phyloP scores from a whole-genome alignment of 2,329 filamentous ascomycete genomes.

The Diplodia scrobiculata region DNA sequence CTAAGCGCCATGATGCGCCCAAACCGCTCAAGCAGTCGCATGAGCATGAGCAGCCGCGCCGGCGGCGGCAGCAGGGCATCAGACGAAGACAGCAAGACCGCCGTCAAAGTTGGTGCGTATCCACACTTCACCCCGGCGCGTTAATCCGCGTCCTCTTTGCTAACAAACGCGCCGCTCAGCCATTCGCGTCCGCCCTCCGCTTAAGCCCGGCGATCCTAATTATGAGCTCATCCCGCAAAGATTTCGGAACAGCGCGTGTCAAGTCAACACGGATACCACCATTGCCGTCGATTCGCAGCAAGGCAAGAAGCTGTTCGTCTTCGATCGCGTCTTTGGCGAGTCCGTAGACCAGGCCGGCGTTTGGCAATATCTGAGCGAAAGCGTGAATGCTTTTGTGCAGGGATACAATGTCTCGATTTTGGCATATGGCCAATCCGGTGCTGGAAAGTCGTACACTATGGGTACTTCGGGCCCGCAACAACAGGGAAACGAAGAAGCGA shows the following conservation, averaged over 20 bases:
- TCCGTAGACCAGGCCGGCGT: constrained; percentile 83
- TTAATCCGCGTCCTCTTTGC: constrained; percentile 29
- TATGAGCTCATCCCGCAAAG: constrained; percentile 94
- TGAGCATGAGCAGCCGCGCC: constrained; percentile 79
- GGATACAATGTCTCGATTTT: constrained; percentile 98
- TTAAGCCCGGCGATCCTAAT: constrained; percentile 81
- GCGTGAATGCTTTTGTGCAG: constrained; percentile 84
- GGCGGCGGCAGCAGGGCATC: constrained; percentile 77
- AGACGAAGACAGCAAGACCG: constrained; percentile 85
- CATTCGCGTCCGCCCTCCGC: constrained; percentile 86
- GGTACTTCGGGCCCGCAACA: constrained; percentile 86
- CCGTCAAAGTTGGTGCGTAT: constrained; percentile 91
- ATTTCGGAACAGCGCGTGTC: constrained; percentile 90
- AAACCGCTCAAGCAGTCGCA: constrained; percentile 76
- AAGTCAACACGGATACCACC: constrained; percentile 81
- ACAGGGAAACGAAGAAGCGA: constrained; percentile 67
- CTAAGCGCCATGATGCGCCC: constrained; percentile 79
- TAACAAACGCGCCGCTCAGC: constrained; percentile 57
- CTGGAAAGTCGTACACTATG: constrained; percentile 99
- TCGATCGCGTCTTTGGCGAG: constrained; percentile 89
- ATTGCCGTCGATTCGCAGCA: constrained; percentile 81
- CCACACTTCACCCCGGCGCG: constrained; percentile 20
- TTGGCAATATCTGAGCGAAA: constrained; percentile 92
- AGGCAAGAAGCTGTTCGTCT: constrained; percentile 92
- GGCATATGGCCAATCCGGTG: constrained; percentile 95